Evolutionary conservation across 495 filamentous ascomycete genomes (phyloP), one percentile per base, ranked within the genome.

Genomic region (Penicillium verhagenii): DNA sequence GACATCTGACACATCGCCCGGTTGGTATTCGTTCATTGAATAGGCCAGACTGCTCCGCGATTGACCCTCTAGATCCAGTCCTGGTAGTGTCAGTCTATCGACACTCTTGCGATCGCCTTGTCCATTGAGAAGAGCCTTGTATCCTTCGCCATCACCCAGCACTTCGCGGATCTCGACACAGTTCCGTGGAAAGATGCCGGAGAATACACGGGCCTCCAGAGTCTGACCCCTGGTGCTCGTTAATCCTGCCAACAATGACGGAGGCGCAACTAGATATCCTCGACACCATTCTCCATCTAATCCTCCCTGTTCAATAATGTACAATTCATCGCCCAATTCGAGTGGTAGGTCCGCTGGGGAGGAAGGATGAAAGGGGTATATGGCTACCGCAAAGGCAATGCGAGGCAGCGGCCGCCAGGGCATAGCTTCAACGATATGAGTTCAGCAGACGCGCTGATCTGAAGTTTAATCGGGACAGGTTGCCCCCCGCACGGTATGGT

Each of bases 261-360:
- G 95, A 7, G 94, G 94, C 63, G 93, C 90, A 53, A 97, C 86
- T 43, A 98, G 81, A 73, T 98, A 98, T 37, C 94, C 94, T 14
- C 94, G 86, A 64, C 89, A 92, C 95, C 95, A 98, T 64, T 90
- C 81, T 57, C 86, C 88, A 72, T 95, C 82, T 20, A 69, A 72
- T 3, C 92, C 92, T n/a, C 87, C 86, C 71, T 96, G 90, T 74
- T 98, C 94, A 65, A 98, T 96, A 52, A 98, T 96, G 72, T 98
- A 98, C 48, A 98, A 78, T 71, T 97, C 94, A 79, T 98, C 94
- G 66, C 94, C 94, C 24, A 98, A 86, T 72, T 98, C 91, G 63
- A 98, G 83, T 13, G 94, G 93, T n/a, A 98, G 85, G 71, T 98
- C 94, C 61, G 90, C 90, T 25, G 92, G 85, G 53, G 84, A 87